Percentiles rank a stretch among this genome's conserved stretches.
Evolutionary conservation across 2,329 filamentous ascomycete species (phyloP).

Genomic region (Harringtonia lauricola): DNA sequence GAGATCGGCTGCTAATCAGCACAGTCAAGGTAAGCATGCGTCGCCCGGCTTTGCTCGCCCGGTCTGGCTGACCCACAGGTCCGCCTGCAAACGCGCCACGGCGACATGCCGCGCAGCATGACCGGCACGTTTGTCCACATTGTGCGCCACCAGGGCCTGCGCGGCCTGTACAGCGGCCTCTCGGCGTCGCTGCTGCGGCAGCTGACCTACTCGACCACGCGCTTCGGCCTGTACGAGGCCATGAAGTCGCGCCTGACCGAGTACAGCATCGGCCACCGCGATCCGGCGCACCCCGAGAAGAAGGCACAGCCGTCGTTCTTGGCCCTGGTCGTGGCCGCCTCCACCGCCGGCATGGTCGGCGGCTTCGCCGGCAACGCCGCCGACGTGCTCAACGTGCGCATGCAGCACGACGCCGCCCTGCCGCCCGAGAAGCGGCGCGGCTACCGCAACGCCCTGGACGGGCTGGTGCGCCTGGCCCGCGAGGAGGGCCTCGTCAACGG

Average conservation of each 20-base stretch:
- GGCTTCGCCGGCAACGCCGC: constrained; percentile 88
- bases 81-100: constrained; percentile 72
- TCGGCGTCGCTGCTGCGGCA: constrained; percentile 89
- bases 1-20: constrained; percentile 1
- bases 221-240: constrained; percentile 94
- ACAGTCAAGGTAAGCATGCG: constrained; percentile 4
- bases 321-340: constrained; percentile 73
- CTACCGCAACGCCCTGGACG: constrained; percentile 82
- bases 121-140: constrained; percentile 77
- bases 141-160: constrained; percentile 60
- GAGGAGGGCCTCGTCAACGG: constrained; percentile 61
- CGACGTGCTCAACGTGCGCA: constrained; percentile 93
- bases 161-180: constrained; percentile 80
- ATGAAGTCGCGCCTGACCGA: constrained; percentile 61
- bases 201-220: constrained; percentile 89
- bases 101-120: constrained; percentile 71
- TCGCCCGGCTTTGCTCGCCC: neutral
- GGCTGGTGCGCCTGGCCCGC: constrained; percentile 74
- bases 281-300: constrained; percentile 8
- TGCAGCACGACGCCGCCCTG: constrained; percentile 86
- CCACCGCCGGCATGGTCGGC: constrained; percentile 73
- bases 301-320: constrained; percentile 52
- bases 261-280: constrained; percentile 7
- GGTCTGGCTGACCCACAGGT: constrained; percentile 41
- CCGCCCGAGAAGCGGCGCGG: constrained; percentile 65